Base-by-base conservation (phyloP, 2,329 filamentous ascomycete species). In the Chalara sp. region DNA sequence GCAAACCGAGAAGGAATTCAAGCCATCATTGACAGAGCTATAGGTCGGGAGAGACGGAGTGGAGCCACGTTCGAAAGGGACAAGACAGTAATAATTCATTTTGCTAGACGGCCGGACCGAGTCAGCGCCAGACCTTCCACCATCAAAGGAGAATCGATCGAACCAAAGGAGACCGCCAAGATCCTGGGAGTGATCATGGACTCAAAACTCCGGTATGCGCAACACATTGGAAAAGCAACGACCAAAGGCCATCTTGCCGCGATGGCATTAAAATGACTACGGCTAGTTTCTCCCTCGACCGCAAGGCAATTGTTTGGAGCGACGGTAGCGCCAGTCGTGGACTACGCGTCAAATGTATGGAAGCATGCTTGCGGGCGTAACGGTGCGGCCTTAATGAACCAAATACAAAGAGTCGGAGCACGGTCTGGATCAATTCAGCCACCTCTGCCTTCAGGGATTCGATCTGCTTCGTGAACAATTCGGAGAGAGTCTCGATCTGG, bases 101-200 rank as follows among this genome's bases (percentile, higher is more conserved):
- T 50, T 37, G 47, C 51, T 11, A 33, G 51, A 11, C 46, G 43
- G 32, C 11, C 42, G 21, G 37, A 47, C 48, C 46, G 43, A 33
- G 28, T 33, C n/a, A 42, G 42, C 31, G n/a, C 32, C 5, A 29
- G 46, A 32, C 51, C 51, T 31, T 53, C 50, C 29, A 53, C 39
- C 32, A 53, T 50, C 30, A 53, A 53, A 13, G 49, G 44, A 33
- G 28, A 51, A 32, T 31, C 35, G 11, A 31, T 51, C 31, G 29
- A n/a, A 51, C 49, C 33, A 30, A 51, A 46, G 33, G 33, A 42
- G 5, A 32, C 31, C 31, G 49, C 48, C 31, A 51, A 51, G 44
- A 59, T 62, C 42, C 58, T 59, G 13, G 51, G 56, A 7, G 51
- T 58, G n/a, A 52, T 61, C 40, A 58, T 63, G 41, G 61, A 62